These are phyloP conservation scores for Tuber indicum DNA, from an alignment of 495 filamentous ascomycete genomes.

Conservation along the genomic window DNA sequence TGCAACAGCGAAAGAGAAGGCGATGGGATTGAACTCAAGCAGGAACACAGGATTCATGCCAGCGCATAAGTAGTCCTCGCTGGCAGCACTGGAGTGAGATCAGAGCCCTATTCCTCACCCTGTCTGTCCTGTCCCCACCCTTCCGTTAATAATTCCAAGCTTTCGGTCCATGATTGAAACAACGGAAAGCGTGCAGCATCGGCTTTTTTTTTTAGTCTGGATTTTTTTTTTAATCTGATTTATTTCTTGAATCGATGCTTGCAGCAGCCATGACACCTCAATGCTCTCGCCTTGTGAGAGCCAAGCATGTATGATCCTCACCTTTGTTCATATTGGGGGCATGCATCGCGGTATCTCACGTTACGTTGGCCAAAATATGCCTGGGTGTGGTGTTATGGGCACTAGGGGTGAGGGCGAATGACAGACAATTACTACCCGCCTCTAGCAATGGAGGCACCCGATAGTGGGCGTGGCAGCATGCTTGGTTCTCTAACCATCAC, in stretches of 20 bases:
- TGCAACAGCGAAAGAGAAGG: conserved; percentile 32
- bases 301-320: conserved; percentile 28
- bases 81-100: conserved; percentile 34
- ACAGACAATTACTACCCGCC: conserved; percentile 23
- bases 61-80: conserved; percentile 40
- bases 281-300: conserved; percentile 18
- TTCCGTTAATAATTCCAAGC: conserved; percentile 37
- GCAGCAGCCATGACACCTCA: conserved; percentile 31
- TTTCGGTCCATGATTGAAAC: conserved; percentile 35
- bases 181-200: conserved; percentile 39
- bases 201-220: conserved; percentile 29
- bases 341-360: conserved; percentile 34
- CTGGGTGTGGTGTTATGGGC: conserved; percentile 24
- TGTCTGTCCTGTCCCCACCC: conserved; percentile 30
- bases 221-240: conserved; percentile 8
- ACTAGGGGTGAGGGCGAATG: conserved; percentile 30
- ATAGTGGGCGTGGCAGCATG: conserved; percentile 25
- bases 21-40: conserved; percentile 39
- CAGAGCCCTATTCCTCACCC: conserved; percentile 36
- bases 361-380: conserved; percentile 23
- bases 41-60: conserved; percentile 40
- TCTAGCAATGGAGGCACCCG: conserved; percentile 20
- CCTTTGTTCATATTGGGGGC: conserved; percentile 30
- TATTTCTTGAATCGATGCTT: conserved; percentile 15
- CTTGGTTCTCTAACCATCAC: conserved; percentile 30